These are phyloP conservation scores for Sphagnum tenellum DNA, from an alignment of 225 moss, liverwort and hornwort species.

Conservation along the genomic window DNA sequence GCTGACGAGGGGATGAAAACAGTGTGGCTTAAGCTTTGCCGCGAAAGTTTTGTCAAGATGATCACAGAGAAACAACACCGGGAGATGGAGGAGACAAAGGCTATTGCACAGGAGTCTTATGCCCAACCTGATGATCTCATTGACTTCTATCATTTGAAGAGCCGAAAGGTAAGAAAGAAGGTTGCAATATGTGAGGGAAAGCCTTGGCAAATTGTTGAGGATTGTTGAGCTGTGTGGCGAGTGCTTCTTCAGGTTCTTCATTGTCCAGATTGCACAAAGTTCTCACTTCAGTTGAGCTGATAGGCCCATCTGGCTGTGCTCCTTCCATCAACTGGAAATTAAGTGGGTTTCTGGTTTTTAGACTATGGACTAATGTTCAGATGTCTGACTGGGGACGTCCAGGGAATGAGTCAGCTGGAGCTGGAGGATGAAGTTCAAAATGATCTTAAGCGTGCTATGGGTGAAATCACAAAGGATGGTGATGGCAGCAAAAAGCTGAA, in stretches of 20 bases:
- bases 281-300: not conserved
- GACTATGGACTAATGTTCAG: not conserved
- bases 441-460: conserved; percentile 90
- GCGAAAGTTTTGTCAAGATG: conserved; percentile 90
- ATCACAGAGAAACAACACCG: conserved; percentile 86
- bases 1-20: conserved; percentile 76
- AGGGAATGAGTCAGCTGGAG: conserved; percentile 97
- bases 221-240: not conserved
- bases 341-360: not conserved
- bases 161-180: conserved; percentile 55
- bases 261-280: not conserved
- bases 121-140: conserved; percentile 99
- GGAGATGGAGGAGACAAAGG: conserved; percentile 85
- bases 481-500: conserved; percentile 72
- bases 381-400: conserved; percentile 1
- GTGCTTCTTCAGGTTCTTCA: not conserved
- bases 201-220: not conserved
- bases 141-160: conserved; percentile 95
- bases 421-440: conserved; percentile 92
- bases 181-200: not conserved
- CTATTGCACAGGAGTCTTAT: conserved; percentile 69
- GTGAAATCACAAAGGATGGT: conserved; percentile 70
- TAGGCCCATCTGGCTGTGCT: not conserved
- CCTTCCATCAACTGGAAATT: not conserved
- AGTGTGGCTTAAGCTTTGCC: conserved; percentile 90